Evolutionary conservation across 345 rosid genomes (phyloP).

Genomic region (Nephelium lappaceum): DNA sequence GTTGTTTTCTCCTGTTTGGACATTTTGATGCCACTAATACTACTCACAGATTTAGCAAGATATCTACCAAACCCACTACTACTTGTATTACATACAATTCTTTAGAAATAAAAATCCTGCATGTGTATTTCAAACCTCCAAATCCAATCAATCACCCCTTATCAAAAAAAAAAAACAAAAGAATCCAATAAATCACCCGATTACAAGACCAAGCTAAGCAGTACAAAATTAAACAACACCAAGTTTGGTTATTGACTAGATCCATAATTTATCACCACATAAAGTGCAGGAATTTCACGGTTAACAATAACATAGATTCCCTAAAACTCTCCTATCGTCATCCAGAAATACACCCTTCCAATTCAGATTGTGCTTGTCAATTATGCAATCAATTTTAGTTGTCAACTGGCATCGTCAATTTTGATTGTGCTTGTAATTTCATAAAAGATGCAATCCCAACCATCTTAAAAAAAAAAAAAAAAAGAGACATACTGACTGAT

Average conservation of each 20-base stretch:
- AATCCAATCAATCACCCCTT: too few relatives aligned
- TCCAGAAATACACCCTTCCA: neutral
- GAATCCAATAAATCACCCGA: neutral
- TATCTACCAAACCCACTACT: neutral
- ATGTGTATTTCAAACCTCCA: neutral
- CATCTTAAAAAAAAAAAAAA: too few relatives aligned
- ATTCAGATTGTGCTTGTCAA: neutral
- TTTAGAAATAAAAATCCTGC: neutral
- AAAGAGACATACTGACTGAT: too few relatives aligned
- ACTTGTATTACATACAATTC: neutral
- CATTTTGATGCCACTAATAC: neutral
- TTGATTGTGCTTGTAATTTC: too few relatives aligned
- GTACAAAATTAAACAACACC: neutral
- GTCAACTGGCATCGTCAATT: too few relatives aligned
- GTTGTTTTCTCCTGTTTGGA: neutral
- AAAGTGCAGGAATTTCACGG: neutral
- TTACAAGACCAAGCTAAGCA: neutral
- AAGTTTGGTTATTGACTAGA: neutral
- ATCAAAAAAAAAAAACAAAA: too few relatives aligned
- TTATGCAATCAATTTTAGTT: neutral
- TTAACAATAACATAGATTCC: neutral
- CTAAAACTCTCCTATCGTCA: too few relatives aligned
- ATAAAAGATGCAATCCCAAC: too few relatives aligned
- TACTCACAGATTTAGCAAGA: neutral
- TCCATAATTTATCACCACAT: conserved; percentile 1